Percentiles rank a stretch among this genome's conserved stretches.
These are phyloP conservation scores for Leishmania tropica DNA, from an alignment of 208 protist species.

Conservation along the genomic window DNA sequence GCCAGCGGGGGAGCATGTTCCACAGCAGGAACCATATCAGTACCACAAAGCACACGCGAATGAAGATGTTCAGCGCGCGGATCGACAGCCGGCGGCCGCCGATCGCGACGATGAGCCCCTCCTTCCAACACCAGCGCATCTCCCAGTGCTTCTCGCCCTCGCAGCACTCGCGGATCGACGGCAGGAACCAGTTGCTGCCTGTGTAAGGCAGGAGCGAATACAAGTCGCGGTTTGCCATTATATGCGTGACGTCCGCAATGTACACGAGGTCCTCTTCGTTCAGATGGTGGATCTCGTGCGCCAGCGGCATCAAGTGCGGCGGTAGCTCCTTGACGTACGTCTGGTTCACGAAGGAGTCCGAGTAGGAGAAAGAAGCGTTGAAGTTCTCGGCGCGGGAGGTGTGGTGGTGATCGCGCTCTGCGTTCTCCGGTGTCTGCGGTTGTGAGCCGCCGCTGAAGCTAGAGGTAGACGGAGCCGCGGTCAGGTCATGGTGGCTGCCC, in stretches of 20 bases:
- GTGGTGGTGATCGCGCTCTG: not conserved
- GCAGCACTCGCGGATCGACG: constrained; percentile 45
- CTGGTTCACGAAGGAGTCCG: constrained; percentile 35
- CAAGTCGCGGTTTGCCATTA: constrained; percentile 58
- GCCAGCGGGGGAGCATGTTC: constrained; percentile 61
- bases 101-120: constrained; percentile 52
- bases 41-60: constrained; percentile 63
- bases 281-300: constrained; percentile 53
- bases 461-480: not conserved
- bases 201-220: constrained; percentile 81
- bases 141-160: constrained; percentile 49
- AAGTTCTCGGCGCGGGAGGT: not conserved
- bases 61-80: constrained; percentile 57
- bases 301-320: constrained; percentile 54
- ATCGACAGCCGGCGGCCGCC: constrained; percentile 57
- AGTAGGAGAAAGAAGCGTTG: constrained; percentile 17
- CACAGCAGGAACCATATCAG: constrained; percentile 74
- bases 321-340: constrained; percentile 41
- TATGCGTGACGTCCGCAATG: constrained; percentile 56
- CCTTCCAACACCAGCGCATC: constrained; percentile 41
- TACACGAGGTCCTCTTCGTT: constrained; percentile 52
- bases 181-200: constrained; percentile 79
- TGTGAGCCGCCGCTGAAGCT: not conserved
- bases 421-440: not conserved
- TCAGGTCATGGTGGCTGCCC: not conserved